Conservation (phyloP, 2,329 filamentous ascomycete genomes). For the Falciphora oryzae region DNA sequence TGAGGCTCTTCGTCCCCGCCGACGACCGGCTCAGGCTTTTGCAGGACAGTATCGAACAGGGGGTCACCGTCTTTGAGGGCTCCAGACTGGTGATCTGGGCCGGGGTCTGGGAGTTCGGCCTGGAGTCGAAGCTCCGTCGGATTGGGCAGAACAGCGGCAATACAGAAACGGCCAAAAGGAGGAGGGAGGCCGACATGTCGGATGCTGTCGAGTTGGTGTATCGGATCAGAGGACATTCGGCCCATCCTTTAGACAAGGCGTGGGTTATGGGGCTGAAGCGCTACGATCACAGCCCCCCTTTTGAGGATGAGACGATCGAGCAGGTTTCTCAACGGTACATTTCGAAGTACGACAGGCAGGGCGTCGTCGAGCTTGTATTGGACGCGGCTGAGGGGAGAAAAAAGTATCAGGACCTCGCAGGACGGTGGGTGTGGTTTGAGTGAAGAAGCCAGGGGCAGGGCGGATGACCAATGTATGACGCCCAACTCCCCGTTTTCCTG, state of each 20-base stretch:
- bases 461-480: no score
- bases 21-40: background rate
- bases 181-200: background rate
- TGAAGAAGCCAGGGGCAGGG: no score
- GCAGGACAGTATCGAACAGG: background rate
- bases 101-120: background rate
- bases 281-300: background rate
- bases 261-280: background rate
- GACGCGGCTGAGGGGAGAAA: background rate
- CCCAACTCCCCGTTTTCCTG: no score
- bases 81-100: conserved; percentile 5
- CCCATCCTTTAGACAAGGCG: background rate
- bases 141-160: background rate
- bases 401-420: background rate
- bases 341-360: background rate
- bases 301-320: background rate
- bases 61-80: background rate
- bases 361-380: background rate
- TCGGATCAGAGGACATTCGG: background rate
- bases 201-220: background rate
- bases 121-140: background rate
- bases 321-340: background rate
- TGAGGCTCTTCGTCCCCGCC: background rate
- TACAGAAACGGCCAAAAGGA: background rate
- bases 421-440: background rate